A percentile compares a stretch with the other conserved stretches of the same genome.
These are phyloP conservation scores for Ophiocordyceps camponoti-rufipedis DNA, from an alignment of 2,329 filamentous ascomycete genomes.

Conservation along the genomic window DNA sequence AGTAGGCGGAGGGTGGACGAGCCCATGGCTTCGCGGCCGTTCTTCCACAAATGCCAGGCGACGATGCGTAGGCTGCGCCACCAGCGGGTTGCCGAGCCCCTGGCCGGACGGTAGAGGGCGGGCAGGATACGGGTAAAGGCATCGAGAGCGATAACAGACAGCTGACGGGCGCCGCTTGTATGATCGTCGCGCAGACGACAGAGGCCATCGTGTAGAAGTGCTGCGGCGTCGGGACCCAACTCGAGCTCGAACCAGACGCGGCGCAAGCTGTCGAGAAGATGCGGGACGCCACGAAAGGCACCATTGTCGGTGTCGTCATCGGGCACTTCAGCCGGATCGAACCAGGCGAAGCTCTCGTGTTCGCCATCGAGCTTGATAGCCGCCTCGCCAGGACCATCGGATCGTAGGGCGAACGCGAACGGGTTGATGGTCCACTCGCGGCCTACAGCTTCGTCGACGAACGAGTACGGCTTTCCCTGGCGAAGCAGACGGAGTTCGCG, in stretches of 20 bases:
- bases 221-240: constrained; percentile 21
- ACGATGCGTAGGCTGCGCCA: constrained; percentile 36
- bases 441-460: constrained; percentile 30
- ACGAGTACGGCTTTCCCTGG: constrained; percentile 38
- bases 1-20: constrained; percentile 36
- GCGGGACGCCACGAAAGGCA: constrained; percentile 33
- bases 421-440: constrained; percentile 45
- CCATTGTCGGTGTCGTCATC: constrained; percentile 16
- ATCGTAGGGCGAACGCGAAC: constrained; percentile 35
- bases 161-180: constrained; percentile 37
- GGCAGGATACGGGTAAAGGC: constrained; percentile 27
- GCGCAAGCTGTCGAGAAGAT: constrained; percentile 35
- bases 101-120: constrained; percentile 9
- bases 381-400: background rate
- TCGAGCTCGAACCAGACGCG: constrained; percentile 41
- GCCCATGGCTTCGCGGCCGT: constrained; percentile 48
- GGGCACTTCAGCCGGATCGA: constrained; percentile 29
- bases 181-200: constrained; percentile 33
- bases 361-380: constrained; percentile 42
- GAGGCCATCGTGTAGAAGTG: constrained; percentile 25
- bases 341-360: constrained; percentile 39
- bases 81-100: constrained; percentile 14
- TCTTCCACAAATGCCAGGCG: constrained; percentile 47
- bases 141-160: constrained; percentile 34
- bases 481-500: constrained; percentile 30